Percentiles rank a stretch among this genome's conserved stretches.
Conservation (phyloP, 495 filamentous ascomycete genomes). For the Barbatosphaeria neglecta region DNA sequence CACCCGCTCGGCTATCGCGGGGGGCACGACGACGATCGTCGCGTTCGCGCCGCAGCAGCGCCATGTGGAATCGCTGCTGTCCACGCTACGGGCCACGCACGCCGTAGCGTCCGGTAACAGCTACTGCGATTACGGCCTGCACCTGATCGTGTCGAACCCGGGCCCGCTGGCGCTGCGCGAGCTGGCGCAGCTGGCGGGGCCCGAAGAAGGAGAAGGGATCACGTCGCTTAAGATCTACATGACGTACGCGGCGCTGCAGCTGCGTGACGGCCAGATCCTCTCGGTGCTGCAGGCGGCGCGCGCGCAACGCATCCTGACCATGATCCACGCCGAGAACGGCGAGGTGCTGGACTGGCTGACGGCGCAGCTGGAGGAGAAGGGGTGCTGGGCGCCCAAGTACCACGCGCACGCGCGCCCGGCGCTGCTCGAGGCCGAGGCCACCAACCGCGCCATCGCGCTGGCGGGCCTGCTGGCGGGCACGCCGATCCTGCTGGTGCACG, state of each 20-base stretch:
- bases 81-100: constrained; percentile 37
- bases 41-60: constrained; percentile 47
- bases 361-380: constrained; percentile 29
- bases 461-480: constrained; percentile 43
- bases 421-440: constrained; percentile 46
- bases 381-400: constrained; percentile 39
- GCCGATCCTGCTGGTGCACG: constrained; percentile 44
- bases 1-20: constrained; percentile 45
- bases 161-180: constrained; percentile 27
- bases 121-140: constrained; percentile 52
- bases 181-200: constrained; percentile 31
- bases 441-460: constrained; percentile 45
- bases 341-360: constrained; percentile 43
- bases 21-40: constrained; percentile 50
- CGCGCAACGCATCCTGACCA: constrained; percentile 37
- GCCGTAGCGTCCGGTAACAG: constrained; percentile 30
- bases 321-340: constrained; percentile 53
- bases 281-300: constrained; percentile 41
- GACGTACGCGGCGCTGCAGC: constrained; percentile 47
- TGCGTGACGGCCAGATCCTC: constrained; percentile 45
- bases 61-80: constrained; percentile 33
- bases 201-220: constrained; percentile 35
- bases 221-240: constrained; percentile 52
- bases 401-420: constrained; percentile 42
- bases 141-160: constrained; percentile 45